Conservation (phyloP, 2,329 filamentous ascomycete species). For the Apiospora arundinis region DNA sequence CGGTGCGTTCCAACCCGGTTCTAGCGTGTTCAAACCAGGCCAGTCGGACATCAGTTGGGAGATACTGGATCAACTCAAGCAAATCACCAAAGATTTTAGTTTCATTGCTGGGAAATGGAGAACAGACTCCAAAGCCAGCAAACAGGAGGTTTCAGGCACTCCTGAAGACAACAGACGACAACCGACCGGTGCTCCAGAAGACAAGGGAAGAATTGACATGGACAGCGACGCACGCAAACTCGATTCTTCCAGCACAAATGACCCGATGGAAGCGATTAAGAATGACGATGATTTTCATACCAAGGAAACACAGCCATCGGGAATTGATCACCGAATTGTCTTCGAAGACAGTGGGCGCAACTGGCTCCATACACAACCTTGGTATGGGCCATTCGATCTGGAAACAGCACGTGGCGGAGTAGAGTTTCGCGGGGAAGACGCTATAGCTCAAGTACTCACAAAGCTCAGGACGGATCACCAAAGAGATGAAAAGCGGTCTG, state of each 20-base stretch:
- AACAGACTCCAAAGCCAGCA: background rate
- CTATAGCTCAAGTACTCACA: background rate
- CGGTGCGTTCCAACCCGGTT: background rate
- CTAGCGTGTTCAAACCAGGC: background rate
- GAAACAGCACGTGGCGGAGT: background rate
- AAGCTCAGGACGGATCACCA: background rate
- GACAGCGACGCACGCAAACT: too few species aligned
- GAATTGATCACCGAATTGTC: background rate
- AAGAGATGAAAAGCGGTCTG: background rate
- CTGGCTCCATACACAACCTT: background rate
- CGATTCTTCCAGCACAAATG: background rate
- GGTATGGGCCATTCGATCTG: background rate
- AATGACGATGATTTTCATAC: too few species aligned
- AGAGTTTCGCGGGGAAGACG: background rate
- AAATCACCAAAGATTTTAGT: background rate
- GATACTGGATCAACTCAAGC: background rate
- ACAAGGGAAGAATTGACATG: too few species aligned
- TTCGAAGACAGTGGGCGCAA: fast-evolving
- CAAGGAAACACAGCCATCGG: background rate
- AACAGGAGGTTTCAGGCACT: background rate
- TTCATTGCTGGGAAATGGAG: background rate
- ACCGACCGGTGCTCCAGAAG: too few species aligned
- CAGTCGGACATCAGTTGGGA: background rate
- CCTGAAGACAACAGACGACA: background rate
- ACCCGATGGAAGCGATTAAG: background rate